Percentiles rank a stretch among this genome's conserved stretches.
Evolutionary conservation across 176 grass and related monocot species (phyloP).

Genomic region (Phoenix dactylifera): DNA sequence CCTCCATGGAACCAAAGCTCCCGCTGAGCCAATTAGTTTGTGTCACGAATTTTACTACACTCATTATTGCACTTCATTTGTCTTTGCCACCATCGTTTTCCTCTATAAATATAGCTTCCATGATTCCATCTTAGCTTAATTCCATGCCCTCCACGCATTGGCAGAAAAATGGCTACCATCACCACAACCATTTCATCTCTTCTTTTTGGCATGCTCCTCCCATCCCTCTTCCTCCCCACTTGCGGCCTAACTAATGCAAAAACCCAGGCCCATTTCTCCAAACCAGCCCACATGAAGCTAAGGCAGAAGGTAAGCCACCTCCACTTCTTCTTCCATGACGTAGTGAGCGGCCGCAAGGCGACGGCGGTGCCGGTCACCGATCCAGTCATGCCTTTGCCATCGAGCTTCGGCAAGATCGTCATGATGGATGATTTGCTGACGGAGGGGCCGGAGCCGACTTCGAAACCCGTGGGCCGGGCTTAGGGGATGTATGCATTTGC

Average conservation of each 20-base stretch:
- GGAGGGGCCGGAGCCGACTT: background rate
- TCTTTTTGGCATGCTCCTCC: constrained; percentile 1
- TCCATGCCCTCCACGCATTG: too few relatives aligned
- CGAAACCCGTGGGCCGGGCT: constrained; percentile 43
- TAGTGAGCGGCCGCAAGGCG: constrained; percentile 20
- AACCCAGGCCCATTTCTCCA: too few relatives aligned
- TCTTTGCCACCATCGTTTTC: too few relatives aligned
- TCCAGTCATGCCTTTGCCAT: constrained; percentile 16
- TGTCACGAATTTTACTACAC: too few relatives aligned
- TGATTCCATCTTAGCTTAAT: too few relatives aligned
- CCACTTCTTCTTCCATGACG: constrained; percentile 54
- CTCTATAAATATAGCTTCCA: too few relatives aligned
- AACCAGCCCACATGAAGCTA: too few relatives aligned
- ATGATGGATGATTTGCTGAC: constrained; percentile 79
- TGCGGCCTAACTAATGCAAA: too few relatives aligned
- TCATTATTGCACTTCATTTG: too few relatives aligned
- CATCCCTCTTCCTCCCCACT: background rate
- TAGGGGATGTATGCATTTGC: constrained; percentile 61
- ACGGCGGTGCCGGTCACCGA: constrained; percentile 44
- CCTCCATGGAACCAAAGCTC: too few relatives aligned
- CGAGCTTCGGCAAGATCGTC: constrained; percentile 41
- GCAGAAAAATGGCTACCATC: too few relatives aligned
- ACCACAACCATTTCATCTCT: background rate
- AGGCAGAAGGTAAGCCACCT: constrained; percentile 24
- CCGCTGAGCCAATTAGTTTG: too few relatives aligned